phyloP scores from a whole-genome alignment of 495 filamentous ascomycete species.

The Podospora didyma region DNA sequence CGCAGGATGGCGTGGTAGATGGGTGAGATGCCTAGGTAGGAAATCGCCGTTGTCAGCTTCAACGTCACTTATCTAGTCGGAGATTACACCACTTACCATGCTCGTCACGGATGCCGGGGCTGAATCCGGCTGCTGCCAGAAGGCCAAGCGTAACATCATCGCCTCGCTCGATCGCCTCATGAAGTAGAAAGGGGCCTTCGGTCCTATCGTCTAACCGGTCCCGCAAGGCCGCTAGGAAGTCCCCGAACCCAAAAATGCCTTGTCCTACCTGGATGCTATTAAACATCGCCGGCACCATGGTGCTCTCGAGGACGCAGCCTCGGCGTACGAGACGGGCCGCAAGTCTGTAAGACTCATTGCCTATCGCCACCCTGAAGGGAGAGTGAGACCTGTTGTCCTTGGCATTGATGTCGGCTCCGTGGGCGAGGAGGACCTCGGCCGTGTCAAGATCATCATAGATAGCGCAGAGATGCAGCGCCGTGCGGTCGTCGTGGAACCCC shows the following conservation, averaged over 20 bases:
- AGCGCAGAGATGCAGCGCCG: constrained; percentile 25
- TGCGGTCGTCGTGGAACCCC: constrained; percentile 16
- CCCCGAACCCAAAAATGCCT: constrained; percentile 2
- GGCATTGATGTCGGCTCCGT: constrained; percentile 23
- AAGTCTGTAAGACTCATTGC: constrained; percentile 13
- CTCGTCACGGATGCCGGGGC: neutral
- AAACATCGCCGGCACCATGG: neutral
- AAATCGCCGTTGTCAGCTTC: neutral
- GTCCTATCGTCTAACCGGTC: constrained; percentile 8
- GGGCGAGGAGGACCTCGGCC: neutral
- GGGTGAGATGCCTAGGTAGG: constrained; percentile 8
- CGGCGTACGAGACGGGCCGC: constrained; percentile 12
- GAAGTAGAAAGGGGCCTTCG: neutral
- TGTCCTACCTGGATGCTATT: constrained; percentile 4
- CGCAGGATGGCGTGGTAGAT: constrained; percentile 17
- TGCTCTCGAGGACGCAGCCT: constrained; percentile 11
- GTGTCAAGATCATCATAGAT: constrained; percentile 20
- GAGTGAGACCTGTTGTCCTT: constrained; percentile 15
- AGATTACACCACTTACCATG: too few relatives aligned
- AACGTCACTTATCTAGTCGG: too few relatives aligned
- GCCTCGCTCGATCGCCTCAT: neutral
- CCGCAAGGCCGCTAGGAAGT: constrained; percentile 8
- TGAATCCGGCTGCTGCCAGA: neutral
- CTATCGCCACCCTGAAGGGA: constrained; percentile 16
- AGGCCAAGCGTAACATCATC: neutral